Base-by-base conservation (phyloP, 2,329 filamentous ascomycete species). In the Camillea tinctor region DNA sequence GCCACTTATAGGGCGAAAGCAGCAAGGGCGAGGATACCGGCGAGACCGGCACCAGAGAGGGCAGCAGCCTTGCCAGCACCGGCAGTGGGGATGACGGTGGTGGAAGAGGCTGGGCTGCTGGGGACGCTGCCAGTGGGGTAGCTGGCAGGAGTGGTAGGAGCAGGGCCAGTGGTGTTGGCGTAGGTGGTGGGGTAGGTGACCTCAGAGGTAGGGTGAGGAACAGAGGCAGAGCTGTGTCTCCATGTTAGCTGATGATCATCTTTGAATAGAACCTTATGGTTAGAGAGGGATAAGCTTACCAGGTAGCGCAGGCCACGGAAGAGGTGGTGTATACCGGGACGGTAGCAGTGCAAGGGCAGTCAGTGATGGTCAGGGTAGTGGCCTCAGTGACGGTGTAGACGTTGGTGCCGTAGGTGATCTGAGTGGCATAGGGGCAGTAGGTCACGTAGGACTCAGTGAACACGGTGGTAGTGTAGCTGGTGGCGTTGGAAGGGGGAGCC, bases 301-400 rank as follows among this genome's bases (percentile, higher is more conserved):
- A 72, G 55, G 68, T 70, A 54, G 60, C 54, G 67, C 71, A 74
- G 63, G 77, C 68, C 52, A 85, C 82, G 52, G 77, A 74, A 64
- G 80, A 79, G 73, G 79, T 78, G 74, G 78, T 81, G 72, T 77
- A 76, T 68, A 87, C 78, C 57, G 85, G 83, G 79, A 81, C 83
- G 79, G 80, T 82, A 77, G 86, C 72, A 72, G 85, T 91, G 87
- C 87, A 90, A 69, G 87, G 84, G 83, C 88, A 89, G 82, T 88
- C 80, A 70, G 85, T 85, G 81, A 90, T 84, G 79, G 88, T 90
- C 76, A 90, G 76, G 74, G 86, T 88, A 74, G 86, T 88, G 73
- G 88, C 77, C 78, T 83, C 79, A 66, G 87, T 87, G 77, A 92
- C 80, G 69, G 84, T 88, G 83, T 89, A 90, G 77, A 88, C 90